A percentile compares a stretch with the other conserved stretches of the same genome.
phyloP scores from a whole-genome alignment of 495 filamentous ascomycete species.

The Podospora australis region DNA sequence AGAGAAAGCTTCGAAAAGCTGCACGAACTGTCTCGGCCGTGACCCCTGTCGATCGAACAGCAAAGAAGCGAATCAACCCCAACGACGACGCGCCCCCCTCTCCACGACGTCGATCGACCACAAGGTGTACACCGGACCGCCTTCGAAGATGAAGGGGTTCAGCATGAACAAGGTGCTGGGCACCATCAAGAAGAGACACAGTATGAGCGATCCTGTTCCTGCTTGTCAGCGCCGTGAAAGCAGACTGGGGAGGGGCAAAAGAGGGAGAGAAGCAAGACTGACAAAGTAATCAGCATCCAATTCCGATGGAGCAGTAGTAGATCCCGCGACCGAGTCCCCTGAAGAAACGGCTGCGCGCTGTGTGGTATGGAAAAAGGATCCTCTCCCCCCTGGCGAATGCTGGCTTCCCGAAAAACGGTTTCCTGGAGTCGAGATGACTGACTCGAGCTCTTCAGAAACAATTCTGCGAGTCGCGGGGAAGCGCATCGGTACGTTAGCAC shows the following conservation, averaged over 20 bases:
- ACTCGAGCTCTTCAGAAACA: no score
- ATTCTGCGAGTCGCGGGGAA: constrained; percentile 75
- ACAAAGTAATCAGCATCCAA: no score
- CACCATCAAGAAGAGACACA: constrained; percentile 41
- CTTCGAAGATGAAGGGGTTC: constrained; percentile 48
- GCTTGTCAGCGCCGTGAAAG: no score
- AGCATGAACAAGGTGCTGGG: constrained; percentile 51
- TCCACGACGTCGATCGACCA: not conserved
- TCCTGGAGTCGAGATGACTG: constrained; percentile 1
- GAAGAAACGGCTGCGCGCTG: constrained; percentile 50
- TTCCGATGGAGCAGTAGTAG: constrained; percentile 11
- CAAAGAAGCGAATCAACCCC: no score
- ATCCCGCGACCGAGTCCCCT: constrained; percentile 42
- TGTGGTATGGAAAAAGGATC: constrained; percentile 35
- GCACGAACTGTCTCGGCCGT: no score
- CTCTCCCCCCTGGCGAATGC: not conserved
- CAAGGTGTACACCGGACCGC: no score
- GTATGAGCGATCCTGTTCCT: no score
- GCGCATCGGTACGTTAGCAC: constrained; percentile 54
- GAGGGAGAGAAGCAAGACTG: not conserved
- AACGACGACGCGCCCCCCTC: not conserved
- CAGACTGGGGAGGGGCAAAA: not conserved
- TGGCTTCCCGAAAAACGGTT: not conserved
- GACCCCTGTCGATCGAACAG: no score
- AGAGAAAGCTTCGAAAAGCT: no score